Conservation (phyloP, 495 filamentous ascomycete genomes). For the Sordaria brevicollis region DNA sequence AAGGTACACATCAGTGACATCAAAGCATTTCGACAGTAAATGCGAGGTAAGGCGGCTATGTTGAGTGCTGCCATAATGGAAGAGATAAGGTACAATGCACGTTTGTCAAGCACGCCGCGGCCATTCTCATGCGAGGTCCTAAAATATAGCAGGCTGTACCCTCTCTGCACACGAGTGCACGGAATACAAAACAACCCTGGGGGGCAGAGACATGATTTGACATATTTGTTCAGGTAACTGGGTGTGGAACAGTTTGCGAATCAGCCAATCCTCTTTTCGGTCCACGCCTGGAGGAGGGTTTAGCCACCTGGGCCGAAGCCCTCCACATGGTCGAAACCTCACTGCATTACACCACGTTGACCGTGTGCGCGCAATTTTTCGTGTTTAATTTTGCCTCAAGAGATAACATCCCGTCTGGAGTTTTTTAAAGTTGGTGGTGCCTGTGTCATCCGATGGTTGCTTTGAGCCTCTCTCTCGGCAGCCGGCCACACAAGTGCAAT, state of each 20-base stretch:
- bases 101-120: background rate
- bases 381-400: background rate
- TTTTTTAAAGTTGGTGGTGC: background rate
- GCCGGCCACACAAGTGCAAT: background rate
- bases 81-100: background rate
- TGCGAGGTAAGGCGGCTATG: background rate
- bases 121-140: background rate
- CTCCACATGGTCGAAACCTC: background rate
- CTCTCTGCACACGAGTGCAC: background rate
- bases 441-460: background rate
- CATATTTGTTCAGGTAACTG: background rate
- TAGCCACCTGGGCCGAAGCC: background rate
- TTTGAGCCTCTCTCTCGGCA: background rate
- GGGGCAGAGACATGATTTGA: background rate
- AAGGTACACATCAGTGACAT: background rate
- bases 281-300: background rate
- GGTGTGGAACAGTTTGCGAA: background rate
- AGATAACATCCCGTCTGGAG: background rate
- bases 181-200: background rate
- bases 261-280: background rate
- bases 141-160: background rate
- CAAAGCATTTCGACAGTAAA: background rate
- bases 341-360: background rate
- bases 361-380: background rate
- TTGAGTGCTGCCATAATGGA: background rate